Percentiles rank a stretch among this genome's conserved stretches.
Evolutionary conservation across 1,139 yeast species (phyloP).

Genomic region (Suhomyces yuchorum): DNA sequence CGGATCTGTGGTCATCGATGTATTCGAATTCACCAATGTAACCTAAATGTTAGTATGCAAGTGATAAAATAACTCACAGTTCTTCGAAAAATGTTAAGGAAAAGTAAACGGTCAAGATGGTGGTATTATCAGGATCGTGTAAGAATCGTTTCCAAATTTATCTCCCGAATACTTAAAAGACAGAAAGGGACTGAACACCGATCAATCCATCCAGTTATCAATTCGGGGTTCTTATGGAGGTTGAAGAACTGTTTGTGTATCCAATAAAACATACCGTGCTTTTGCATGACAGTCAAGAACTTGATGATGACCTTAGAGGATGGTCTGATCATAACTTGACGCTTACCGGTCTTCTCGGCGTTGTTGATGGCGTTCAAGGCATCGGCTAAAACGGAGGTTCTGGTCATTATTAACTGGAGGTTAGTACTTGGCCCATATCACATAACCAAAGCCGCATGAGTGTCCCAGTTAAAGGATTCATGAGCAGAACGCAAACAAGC

Average conservation of each 20-base stretch:
- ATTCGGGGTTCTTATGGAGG: slow-evolving; percentile 54
- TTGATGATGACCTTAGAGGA: slow-evolving; percentile 98
- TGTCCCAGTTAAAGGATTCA: slow-evolving; percentile 41
- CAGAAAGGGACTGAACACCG: slow-evolving; percentile 90
- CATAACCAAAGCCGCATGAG: slow-evolving; percentile 37
- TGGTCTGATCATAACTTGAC: slow-evolving; percentile 98
- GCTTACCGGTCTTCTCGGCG: slow-evolving; percentile 99
- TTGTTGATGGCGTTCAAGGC: slow-evolving; percentile 98
- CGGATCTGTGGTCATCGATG: slow-evolving; percentile 99
- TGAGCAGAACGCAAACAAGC: slow-evolving; percentile 24
- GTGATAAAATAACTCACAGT: slow-evolving; percentile 5
- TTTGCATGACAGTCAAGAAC: slow-evolving; percentile 96
- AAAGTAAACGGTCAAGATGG: slow-evolving; percentile 65
- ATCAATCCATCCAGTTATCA: slow-evolving; percentile 98
- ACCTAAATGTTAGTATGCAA: slow-evolving; percentile 42
- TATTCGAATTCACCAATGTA: slow-evolving; percentile 99
- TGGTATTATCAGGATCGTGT: slow-evolving; percentile 58
- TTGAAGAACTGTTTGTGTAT: slow-evolving; percentile 1
- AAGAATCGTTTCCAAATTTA: slow-evolving; percentile 72
- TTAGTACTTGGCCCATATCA: slow-evolving; percentile 15
- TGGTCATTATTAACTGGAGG: slow-evolving; percentile 67
- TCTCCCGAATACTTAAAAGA: slow-evolving; percentile 97
- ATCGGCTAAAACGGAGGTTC: slow-evolving; percentile 98
- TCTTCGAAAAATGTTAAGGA: slow-evolving; percentile 55
- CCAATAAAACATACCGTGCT: slow-evolving; percentile 56